Conservation (phyloP, 805 yeast species). For the Candida mattraensis region DNA sequence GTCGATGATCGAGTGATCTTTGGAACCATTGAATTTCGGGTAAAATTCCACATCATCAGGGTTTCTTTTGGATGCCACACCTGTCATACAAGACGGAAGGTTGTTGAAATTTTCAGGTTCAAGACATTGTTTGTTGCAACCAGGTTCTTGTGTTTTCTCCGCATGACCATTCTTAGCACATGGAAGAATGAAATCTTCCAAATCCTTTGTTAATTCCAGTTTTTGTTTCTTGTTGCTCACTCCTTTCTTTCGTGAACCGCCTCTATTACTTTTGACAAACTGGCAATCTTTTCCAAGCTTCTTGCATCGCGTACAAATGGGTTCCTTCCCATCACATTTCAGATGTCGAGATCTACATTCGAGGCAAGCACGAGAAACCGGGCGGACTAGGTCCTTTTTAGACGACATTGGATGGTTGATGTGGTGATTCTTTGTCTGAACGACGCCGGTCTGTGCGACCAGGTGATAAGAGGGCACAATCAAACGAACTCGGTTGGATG, state of each 20-base stretch:
- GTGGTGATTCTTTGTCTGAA: too few species aligned
- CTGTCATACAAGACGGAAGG: conserved; percentile 31
- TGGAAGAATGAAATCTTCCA: conserved; percentile 27
- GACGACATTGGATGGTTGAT: too few species aligned
- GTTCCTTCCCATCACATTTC: conserved; percentile 50
- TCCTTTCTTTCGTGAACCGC: conserved; percentile 54
- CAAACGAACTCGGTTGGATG: too few species aligned
- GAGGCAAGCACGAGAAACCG: conserved; percentile 49
- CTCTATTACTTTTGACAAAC: conserved; percentile 52
- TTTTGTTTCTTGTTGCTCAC: conserved; percentile 31
- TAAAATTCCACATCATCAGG: conserved; percentile 23
- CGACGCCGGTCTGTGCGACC: neutral
- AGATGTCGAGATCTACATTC: conserved; percentile 52
- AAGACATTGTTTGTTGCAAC: conserved; percentile 30
- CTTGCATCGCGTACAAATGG: conserved; percentile 44
- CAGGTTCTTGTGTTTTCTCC: conserved; percentile 18
- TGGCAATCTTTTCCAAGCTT: conserved; percentile 39
- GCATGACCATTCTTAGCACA: conserved; percentile 30
- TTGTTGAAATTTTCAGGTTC: conserved; percentile 27
- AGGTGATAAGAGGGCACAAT: too few species aligned
- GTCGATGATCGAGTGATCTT: conserved; percentile 26
- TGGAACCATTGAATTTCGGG: conserved; percentile 34
- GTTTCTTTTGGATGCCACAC: neutral
- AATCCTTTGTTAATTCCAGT: conserved; percentile 7
- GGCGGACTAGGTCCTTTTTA: conserved; percentile 30